Base-by-base conservation (phyloP, 148 eudicot genomes). In the Spergularia marina region DNA sequence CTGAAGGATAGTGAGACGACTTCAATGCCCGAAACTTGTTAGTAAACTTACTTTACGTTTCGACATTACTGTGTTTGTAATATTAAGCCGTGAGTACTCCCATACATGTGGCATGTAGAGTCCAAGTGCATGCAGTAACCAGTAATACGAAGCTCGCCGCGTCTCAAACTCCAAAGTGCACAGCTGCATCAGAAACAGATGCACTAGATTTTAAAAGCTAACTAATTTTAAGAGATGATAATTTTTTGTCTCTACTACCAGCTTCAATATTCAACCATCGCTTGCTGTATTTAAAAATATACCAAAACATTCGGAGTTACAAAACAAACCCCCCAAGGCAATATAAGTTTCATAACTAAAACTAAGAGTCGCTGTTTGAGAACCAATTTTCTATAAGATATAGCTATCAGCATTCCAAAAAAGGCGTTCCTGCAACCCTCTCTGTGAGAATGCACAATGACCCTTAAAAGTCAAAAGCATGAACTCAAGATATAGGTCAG, bases 141-240 rank as follows among this genome's bases (percentile, higher is more conserved):
- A 95, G 80, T 95, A 95, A 79, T 95, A 95, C 53, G 99, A 92
- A 74, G 99, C 99, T 65, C 97, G 90, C 0, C 99, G 90, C 59
- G 97, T 95, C 88, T 95, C 99, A 79, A 95, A 95, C 67, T 95
- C 99, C 76, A 95, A 90, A 12, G 97, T 89, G 80, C 99, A 95
- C 16, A 92, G 84, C 99, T 95, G 88, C 87, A 72, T 36, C 3
- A 23, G 53, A 76, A 10, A n/a, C 10, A 5, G 51, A 16, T 61
- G 34, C 18, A 63, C 20, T 41, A 63, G 36, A 58, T 8, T 58
- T 58, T 5, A 2, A 14, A 55, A 55, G 17, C 16, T 4, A 15
- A 44, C 49, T 2, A 2, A 30, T 2, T 30, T 53, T 56, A 16
- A 3, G 60, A 17, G 16, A 56, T 56, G 15, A 2, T 56, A 16